A percentile compares a stretch with the other conserved stretches of the same genome.
Evolutionary conservation across 2,329 filamentous ascomycete genomes (phyloP).

Genomic region (Myriangium duriaei): DNA sequence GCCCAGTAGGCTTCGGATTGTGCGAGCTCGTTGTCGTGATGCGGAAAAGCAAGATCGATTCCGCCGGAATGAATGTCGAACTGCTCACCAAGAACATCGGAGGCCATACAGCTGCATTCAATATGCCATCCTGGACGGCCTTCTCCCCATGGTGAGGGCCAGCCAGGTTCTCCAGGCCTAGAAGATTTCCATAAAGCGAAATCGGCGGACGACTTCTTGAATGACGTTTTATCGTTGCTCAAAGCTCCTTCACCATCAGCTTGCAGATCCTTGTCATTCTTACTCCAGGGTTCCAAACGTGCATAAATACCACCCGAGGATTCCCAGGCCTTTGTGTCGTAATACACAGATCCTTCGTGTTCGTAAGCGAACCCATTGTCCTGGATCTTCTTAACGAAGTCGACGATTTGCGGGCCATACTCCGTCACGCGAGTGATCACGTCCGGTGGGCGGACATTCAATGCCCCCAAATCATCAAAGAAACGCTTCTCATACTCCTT

Average conservation of each 20-base stretch:
- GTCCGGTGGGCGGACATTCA: constrained; percentile 77
- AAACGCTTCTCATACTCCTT: constrained; percentile 79
- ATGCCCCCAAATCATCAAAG: constrained; percentile 69
- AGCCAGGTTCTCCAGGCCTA: constrained; percentile 82
- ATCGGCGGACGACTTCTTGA: constrained; percentile 67
- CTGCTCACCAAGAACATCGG: constrained; percentile 66
- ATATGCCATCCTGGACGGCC: constrained; percentile 94
- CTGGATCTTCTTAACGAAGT: constrained; percentile 72
- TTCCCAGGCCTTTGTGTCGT: constrained; percentile 81
- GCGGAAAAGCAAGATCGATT: constrained; percentile 80
- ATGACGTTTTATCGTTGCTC: constrained; percentile 38
- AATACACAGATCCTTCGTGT: constrained; percentile 68
- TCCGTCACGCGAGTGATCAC: constrained; percentile 83
- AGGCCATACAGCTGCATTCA: constrained; percentile 93
- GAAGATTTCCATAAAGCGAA: constrained; percentile 92
- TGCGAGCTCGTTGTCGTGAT: constrained; percentile 85
- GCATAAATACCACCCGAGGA: constrained; percentile 75
- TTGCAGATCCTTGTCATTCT: constrained; percentile 68
- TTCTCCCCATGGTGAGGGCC: constrained; percentile 77
- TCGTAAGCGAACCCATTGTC: constrained; percentile 75
- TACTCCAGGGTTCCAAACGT: constrained; percentile 70
- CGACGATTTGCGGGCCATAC: constrained; percentile 75
- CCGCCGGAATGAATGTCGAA: constrained; percentile 93
- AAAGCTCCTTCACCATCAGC: constrained; percentile 85
- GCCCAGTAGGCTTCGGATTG: constrained; percentile 79